phyloP scores from a whole-genome alignment of 805 yeast genomes.

The Candida railenensis region DNA sequence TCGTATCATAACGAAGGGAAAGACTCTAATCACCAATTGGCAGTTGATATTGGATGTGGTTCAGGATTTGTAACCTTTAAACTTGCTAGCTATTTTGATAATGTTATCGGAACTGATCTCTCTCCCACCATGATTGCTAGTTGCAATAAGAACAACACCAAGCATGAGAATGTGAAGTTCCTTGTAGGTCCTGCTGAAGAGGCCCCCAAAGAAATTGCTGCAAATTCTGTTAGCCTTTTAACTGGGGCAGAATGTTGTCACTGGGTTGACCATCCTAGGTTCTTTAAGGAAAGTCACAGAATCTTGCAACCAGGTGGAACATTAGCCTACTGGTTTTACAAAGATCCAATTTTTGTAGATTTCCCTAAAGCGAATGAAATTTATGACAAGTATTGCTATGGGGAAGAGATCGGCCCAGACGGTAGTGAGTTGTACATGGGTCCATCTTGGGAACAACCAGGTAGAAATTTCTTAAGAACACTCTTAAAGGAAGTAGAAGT shows the following conservation, averaged over 20 bases:
- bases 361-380: slow-evolving; percentile 55
- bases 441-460: slow-evolving; percentile 46
- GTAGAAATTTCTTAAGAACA: slow-evolving; percentile 37
- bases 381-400: slow-evolving; percentile 50
- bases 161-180: slow-evolving; percentile 17
- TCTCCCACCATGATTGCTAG: slow-evolving; percentile 20
- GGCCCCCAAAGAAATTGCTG: slow-evolving; percentile 17
- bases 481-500: slow-evolving; percentile 39
- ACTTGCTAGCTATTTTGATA: slow-evolving; percentile 42
- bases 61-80: slow-evolving; percentile 72
- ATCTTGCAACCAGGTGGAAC: slow-evolving; percentile 64
- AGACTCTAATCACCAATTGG: slow-evolving; percentile 13
- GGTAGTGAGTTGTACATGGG: slow-evolving; percentile 49
- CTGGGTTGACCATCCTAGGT: slow-evolving; percentile 66
- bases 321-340: slow-evolving; percentile 76
- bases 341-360: slow-evolving; percentile 62
- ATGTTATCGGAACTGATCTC: slow-evolving; percentile 60
- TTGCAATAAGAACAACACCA: slow-evolving; percentile 19
- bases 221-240: slow-evolving; percentile 54
- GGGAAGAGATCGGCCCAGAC: slow-evolving; percentile 14
- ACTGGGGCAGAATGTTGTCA: slow-evolving; percentile 87
- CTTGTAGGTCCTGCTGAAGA: slow-evolving; percentile 24
- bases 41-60: slow-evolving; percentile 78
- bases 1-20: slow-evolving; percentile 13
- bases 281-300: slow-evolving; percentile 49